Evolutionary conservation across 2,329 filamentous ascomycete species (phyloP).

Genomic region (Aspergillus felis): DNA sequence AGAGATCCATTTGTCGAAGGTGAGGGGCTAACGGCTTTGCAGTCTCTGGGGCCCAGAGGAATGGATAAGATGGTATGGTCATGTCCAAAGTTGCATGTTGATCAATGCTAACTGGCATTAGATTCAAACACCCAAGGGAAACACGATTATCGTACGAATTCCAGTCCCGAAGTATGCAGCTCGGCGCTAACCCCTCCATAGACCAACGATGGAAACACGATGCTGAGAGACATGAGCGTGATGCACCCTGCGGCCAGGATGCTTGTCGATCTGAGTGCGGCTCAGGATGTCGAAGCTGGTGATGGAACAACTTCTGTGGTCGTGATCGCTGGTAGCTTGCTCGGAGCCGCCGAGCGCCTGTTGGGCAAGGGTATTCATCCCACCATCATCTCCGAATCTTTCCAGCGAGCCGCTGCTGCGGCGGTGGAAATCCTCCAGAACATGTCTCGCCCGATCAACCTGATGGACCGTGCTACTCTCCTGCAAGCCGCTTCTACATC

Average conservation of each 20-base stretch:
- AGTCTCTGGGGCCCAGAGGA: conserved; percentile 87
- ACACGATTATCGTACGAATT: conserved; percentile 75
- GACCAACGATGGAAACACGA: conserved; percentile 98
- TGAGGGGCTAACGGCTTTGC: conserved; percentile 39
- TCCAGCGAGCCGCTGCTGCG: conserved; percentile 87
- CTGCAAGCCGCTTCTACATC: conserved; percentile 96
- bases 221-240: conserved; percentile 98
- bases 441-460: conserved; percentile 90
- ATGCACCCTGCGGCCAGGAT: conserved; percentile 99
- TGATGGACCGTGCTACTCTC: conserved; percentile 82
- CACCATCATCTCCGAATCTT: conserved; percentile 94
- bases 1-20: conserved; percentile 12
- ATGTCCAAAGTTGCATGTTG: background rate
- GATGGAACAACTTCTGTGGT: conserved; percentile 98
- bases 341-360: conserved; percentile 88
- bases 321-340: conserved; percentile 90
- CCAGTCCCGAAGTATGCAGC: conserved; percentile 8
- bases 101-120: conserved; percentile 29
- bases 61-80: conserved; percentile 88
- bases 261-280: conserved; percentile 94
- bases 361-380: conserved; percentile 92
- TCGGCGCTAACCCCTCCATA: conserved; percentile 32
- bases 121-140: conserved; percentile 92
- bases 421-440: conserved; percentile 87
- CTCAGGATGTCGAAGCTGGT: conserved; percentile 96